Conservation (phyloP, 257 asterid species). For the Cordia subcordata region DNA sequence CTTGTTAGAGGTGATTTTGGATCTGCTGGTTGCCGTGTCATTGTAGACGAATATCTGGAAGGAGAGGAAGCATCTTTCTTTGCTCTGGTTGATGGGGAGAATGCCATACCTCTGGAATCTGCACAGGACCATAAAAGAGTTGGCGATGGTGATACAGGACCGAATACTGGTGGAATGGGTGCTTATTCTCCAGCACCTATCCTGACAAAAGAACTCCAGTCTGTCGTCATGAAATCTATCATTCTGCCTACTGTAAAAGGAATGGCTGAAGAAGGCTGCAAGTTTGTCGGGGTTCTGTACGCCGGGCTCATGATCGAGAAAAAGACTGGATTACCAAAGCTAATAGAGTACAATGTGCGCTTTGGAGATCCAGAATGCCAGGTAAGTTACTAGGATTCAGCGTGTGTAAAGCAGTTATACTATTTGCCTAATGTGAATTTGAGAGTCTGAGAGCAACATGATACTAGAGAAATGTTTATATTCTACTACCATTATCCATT, state of each 20-base stretch:
- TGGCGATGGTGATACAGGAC: constrained; percentile 89
- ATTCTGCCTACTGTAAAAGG: constrained; percentile 87
- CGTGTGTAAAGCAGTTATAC: no score
- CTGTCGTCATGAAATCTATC: constrained; percentile 69
- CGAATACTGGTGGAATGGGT: constrained; percentile 99
- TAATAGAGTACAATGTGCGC: constrained; percentile 95
- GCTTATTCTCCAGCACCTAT: constrained; percentile 97
- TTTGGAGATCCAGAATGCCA: constrained; percentile 99
- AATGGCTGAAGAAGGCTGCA: constrained; percentile 90
- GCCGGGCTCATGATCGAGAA: constrained; percentile 97
- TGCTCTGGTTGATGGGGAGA: constrained; percentile 89
- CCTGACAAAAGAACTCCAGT: constrained; percentile 71
- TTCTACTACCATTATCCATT: no score
- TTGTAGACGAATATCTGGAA: constrained; percentile 81
- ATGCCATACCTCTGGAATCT: constrained; percentile 85
- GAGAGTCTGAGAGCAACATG: no score
- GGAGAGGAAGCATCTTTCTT: constrained; percentile 97
- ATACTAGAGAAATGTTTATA: no score
- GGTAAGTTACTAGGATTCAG: constrained; percentile 37
- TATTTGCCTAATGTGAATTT: no score
- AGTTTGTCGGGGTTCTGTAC: constrained; percentile 84
- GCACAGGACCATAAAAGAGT: constrained; percentile 99
- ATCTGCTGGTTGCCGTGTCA: constrained; percentile 68
- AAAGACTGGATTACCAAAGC: constrained; percentile 76
- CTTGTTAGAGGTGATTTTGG: constrained; percentile 78